Evolutionary conservation across 176 grass and related monocot genomes (phyloP).

Genomic region (Saccharum spontaneum): DNA sequence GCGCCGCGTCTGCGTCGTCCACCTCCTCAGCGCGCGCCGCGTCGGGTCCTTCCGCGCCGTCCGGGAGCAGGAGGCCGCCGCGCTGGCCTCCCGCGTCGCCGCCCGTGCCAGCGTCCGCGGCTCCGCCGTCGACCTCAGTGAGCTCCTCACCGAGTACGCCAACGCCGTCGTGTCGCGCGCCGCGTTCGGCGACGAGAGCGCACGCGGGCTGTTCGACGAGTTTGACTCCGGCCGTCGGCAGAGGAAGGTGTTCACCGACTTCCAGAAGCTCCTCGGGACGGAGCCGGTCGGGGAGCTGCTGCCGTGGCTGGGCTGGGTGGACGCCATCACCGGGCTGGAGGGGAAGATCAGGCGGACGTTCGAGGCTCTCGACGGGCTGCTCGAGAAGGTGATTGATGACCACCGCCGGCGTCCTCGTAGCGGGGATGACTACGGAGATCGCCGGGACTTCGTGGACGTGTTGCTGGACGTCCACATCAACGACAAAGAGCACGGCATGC

Average conservation of each 20-base stretch:
- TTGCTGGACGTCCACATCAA: not conserved
- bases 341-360: conserved; percentile 13
- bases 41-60: conserved; percentile 28
- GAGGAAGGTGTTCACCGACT: not conserved
- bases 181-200: conserved; percentile 12
- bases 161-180: conserved; percentile 2
- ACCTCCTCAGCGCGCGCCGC: conserved; percentile 43
- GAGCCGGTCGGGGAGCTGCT: conserved; percentile 30
- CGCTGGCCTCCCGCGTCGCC: conserved; percentile 20
- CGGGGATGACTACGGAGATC: fast-evolving
- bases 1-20: conserved; percentile 45
- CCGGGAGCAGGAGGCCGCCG: conserved; percentile 31
- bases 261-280: conserved; percentile 1
- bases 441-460: conserved; percentile 34
- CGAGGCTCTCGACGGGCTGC: conserved; percentile 13
- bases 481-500: not conserved
- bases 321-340: conserved; percentile 16
- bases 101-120: no score
- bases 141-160: conserved; percentile 11
- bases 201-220: not conserved
- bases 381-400: conserved; percentile 33
- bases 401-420: not conserved
- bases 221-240: not conserved
- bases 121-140: not conserved
- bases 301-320: conserved; percentile 54